Conservation (phyloP, 164 flowering plant genomes). For the Pachysandra terminalis region DNA sequence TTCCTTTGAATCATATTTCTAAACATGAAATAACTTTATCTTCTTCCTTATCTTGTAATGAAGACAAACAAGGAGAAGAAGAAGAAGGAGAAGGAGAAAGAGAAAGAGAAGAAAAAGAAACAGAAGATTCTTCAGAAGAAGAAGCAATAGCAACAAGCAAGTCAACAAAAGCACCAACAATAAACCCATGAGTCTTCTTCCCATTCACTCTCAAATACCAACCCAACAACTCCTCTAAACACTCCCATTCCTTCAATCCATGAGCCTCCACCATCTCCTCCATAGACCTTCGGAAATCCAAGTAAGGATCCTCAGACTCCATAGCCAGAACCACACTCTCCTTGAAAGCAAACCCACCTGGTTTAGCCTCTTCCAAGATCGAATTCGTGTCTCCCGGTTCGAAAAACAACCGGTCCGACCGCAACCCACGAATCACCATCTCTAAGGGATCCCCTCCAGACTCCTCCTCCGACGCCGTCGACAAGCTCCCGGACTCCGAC, state of each 20-base stretch:
- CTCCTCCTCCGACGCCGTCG: constrained; percentile 30
- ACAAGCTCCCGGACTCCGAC: constrained; percentile 32
- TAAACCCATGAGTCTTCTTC: constrained; percentile 55
- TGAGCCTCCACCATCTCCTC: constrained; percentile 84
- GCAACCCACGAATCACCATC: constrained; percentile 45
- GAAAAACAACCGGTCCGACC: constrained; percentile 66
- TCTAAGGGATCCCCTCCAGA: constrained; percentile 27
- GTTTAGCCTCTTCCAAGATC: constrained; percentile 41
- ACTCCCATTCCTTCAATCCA: constrained; percentile 63
- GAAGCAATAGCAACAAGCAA: constrained; percentile 44
- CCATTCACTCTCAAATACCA: constrained; percentile 74
- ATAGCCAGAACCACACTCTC: constrained; percentile 55
- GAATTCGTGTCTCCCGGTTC: constrained; percentile 60
- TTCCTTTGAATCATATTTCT: constrained; percentile 17
- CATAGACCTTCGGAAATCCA: constrained; percentile 78
- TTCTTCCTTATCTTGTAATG: constrained; percentile 18
- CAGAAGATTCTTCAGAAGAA: constrained; percentile 10
- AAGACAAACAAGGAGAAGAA: constrained; percentile 24
- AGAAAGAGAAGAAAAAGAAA: constrained; percentile 26
- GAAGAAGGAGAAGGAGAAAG: constrained; percentile 6
- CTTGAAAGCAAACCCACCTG: constrained; percentile 26
- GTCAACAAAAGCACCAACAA: constrained; percentile 79
- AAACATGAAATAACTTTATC: constrained; percentile 18
- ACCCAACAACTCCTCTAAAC: constrained; percentile 58
- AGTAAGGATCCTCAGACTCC: constrained; percentile 69